Conservation (phyloP, 306 rosid genomes). For the Prosopis cineraria region DNA sequence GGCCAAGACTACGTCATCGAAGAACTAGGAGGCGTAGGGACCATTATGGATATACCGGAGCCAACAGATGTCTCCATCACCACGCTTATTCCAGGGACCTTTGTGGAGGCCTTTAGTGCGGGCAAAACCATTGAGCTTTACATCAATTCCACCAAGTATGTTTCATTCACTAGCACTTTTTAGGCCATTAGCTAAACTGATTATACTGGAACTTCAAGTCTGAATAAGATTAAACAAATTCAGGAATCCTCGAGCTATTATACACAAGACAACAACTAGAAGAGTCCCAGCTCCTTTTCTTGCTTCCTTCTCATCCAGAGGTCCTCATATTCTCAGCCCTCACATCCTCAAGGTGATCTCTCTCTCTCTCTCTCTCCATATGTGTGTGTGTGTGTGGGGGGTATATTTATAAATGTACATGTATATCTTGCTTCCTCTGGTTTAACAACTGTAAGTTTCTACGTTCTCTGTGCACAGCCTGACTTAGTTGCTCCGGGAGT, state of each 20-base stretch:
- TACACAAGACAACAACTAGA: conserved; percentile 45
- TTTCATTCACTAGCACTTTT: conserved; percentile 6
- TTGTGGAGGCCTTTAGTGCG: conserved; percentile 34
- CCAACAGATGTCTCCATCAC: conserved; percentile 42
- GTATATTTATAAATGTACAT: too few species aligned
- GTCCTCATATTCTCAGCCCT: conserved; percentile 56
- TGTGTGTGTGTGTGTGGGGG: too few species aligned
- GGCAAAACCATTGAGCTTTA: conserved; percentile 51
- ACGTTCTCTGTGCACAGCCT: conserved; percentile 51
- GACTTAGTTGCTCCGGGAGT: conserved; percentile 86
- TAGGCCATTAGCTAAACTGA: background rate
- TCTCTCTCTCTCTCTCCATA: background rate
- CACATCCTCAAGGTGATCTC: conserved; percentile 68
- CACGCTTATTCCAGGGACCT: conserved; percentile 54
- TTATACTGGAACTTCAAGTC: background rate
- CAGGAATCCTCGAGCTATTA: conserved; percentile 67
- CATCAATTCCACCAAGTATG: conserved; percentile 77
- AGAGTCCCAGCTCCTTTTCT: conserved; percentile 55
- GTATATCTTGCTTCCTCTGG: background rate
- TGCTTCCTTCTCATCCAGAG: conserved; percentile 81
- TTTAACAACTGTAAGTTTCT: background rate
- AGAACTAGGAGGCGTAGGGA: conserved; percentile 59
- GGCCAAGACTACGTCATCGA: conserved; percentile 51
- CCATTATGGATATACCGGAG: conserved; percentile 46
- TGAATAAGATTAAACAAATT: conserved; percentile 1